Percentiles rank a stretch among this genome's conserved stretches.
Evolutionary conservation across 2,329 filamentous ascomycete species (phyloP).

Genomic region (Akanthomyces uredinophilus): DNA sequence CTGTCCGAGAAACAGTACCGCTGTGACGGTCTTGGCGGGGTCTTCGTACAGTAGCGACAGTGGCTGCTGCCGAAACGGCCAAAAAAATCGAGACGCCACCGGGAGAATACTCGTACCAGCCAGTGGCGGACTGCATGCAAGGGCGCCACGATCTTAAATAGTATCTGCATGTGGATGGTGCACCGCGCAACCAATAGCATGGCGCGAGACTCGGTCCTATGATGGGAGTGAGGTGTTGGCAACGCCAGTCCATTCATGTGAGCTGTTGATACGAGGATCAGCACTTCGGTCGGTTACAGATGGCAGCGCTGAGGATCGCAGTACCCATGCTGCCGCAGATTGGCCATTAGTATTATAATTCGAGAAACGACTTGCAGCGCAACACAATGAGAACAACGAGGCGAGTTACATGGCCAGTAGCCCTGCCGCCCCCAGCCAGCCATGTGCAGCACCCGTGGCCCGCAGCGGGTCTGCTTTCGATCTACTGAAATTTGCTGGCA

Average conservation of each 20-base stretch:
- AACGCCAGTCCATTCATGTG: background rate
- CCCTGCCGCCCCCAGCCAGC: conserved; percentile 1
- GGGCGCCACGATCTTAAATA: conserved; percentile 11
- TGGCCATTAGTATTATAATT: background rate
- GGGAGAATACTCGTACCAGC: conserved; percentile 1
- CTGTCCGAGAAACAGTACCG: background rate
- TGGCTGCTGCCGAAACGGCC: background rate
- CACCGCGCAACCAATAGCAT: background rate
- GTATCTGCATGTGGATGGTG: background rate
- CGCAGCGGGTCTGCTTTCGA: conserved; percentile 4
- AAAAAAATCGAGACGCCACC: conserved; percentile 4
- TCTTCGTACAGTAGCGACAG: background rate
- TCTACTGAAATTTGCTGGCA: background rate
- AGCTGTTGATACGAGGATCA: background rate
- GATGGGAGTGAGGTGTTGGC: background rate
- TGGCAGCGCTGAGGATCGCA: background rate
- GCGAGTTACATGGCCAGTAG: background rate
- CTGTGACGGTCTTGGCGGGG: too few species aligned
- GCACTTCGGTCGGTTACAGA: background rate
- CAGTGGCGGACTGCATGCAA: background rate
- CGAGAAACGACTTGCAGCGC: background rate
- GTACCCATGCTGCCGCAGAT: too few species aligned
- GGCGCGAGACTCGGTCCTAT: conserved; percentile 7
- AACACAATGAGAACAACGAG: background rate
- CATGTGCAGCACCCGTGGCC: background rate